A percentile compares a stretch with the other conserved stretches of the same genome.
These are phyloP conservation scores for Xerocomus potaroensis DNA, from an alignment of 768 basidiomycete genomes.

Conservation along the genomic window DNA sequence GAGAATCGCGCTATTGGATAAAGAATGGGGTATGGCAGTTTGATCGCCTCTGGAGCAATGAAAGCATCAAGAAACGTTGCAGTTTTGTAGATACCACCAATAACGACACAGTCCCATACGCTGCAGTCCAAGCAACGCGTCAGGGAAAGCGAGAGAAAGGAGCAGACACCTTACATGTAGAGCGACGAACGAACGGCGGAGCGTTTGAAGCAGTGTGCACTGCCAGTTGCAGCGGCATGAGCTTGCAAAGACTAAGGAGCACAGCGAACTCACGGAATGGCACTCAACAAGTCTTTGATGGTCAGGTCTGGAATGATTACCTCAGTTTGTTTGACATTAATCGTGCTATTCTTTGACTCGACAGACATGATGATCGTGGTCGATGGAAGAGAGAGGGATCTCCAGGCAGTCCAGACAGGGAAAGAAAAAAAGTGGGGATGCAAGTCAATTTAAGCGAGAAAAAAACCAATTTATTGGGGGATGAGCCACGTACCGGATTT, in stretches of 20 bases:
- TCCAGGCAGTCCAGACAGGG: background rate
- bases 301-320: constrained; percentile 77
- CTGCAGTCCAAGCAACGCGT: constrained; percentile 34
- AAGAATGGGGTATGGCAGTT: constrained; percentile 56
- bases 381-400: constrained; percentile 1
- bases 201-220: constrained; percentile 86
- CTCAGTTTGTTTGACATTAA: constrained; percentile 50
- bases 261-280: constrained; percentile 64
- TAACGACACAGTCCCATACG: constrained; percentile 69
- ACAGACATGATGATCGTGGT: constrained; percentile 20
- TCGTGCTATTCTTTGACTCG: constrained; percentile 13
- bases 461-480: constrained; percentile 27
- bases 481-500: constrained; percentile 17
- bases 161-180: constrained; percentile 58
- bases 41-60: constrained; percentile 51
- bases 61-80: constrained; percentile 61
- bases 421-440: constrained; percentile 1
- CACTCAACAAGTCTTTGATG: constrained; percentile 80
- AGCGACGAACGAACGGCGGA: constrained; percentile 74
- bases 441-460: background rate
- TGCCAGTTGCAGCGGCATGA: constrained; percentile 25
- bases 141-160: constrained; percentile 2
- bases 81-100: constrained; percentile 63
- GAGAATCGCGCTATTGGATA: constrained; percentile 60
- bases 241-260: background rate